Conservation (phyloP, 805 yeast species). For the Candida caryicola region DNA sequence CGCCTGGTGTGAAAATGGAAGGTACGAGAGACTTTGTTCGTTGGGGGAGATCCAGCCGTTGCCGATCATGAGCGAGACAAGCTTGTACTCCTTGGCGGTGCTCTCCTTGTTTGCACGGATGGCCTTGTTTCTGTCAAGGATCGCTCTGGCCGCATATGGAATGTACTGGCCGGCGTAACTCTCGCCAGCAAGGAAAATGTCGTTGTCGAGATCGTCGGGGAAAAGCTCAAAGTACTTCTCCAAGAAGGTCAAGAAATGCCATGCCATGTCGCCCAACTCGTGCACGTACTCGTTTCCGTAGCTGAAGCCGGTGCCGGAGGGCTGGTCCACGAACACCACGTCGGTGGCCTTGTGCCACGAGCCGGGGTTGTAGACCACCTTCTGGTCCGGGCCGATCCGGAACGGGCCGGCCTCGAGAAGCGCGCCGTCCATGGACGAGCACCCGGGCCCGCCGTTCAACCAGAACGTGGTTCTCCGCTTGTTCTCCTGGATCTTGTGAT, state of each 20-base stretch:
- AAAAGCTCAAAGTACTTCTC: conserved; percentile 64
- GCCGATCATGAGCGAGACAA: conserved; percentile 75
- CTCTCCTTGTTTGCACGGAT: conserved; percentile 12
- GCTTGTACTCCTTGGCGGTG: conserved; percentile 26
- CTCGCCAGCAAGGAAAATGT: conserved; percentile 85
- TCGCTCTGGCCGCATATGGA: conserved; percentile 75
- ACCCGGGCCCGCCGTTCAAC: conserved; percentile 98
- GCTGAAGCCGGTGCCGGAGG: conserved; percentile 91
- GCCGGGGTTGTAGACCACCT: conserved; percentile 59
- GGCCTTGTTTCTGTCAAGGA: conserved; percentile 46
- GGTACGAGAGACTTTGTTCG: conserved; percentile 74
- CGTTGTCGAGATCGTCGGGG: conserved; percentile 65
- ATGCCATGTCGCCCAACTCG: conserved; percentile 56
- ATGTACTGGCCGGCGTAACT: conserved; percentile 97
- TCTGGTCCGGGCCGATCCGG: conserved; percentile 46
- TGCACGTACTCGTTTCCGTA: conserved; percentile 52
- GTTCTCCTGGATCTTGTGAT: conserved; percentile 26
- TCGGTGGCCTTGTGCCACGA: conserved; percentile 84
- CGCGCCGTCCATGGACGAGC: conserved; percentile 97
- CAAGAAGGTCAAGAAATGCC: conserved; percentile 64
- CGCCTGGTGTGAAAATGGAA: conserved; percentile 64
- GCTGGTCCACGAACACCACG: conserved; percentile 87
- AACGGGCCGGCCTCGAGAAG: conserved; percentile 90
- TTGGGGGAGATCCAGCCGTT: conserved; percentile 95
- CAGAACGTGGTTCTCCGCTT: conserved; percentile 62